phyloP scores from a whole-genome alignment of 2,329 filamentous ascomycete species.

The Colletotrichum truncatum region DNA sequence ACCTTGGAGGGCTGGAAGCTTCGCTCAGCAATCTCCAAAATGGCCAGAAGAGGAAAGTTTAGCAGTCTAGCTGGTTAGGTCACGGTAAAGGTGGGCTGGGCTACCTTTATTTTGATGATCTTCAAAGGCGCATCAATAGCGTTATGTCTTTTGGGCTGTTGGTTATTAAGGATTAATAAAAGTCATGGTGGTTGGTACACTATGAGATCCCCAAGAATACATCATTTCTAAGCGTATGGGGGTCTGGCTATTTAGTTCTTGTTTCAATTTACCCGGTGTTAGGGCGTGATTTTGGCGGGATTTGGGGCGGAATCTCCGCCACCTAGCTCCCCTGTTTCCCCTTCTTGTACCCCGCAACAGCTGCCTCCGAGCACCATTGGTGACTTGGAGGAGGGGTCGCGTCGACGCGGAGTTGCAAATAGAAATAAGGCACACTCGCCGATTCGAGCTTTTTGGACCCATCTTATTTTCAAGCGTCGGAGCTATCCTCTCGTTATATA shows the following conservation, averaged over 20 bases:
- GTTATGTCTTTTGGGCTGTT: too few relatives aligned
- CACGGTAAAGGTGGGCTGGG: not conserved
- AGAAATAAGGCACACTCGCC: constrained; percentile 3
- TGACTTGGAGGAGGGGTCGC: constrained; percentile 11
- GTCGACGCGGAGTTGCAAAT: constrained; percentile 13
- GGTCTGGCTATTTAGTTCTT: too few relatives aligned
- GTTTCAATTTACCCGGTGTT: not conserved
- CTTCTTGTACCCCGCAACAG: constrained; percentile 24
- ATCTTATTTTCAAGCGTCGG: not conserved
- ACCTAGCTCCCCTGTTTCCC: not conserved
- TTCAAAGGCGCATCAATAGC: not conserved
- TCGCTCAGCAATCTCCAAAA: not conserved
- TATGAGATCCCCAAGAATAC: too few relatives aligned
- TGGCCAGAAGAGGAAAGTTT: constrained; percentile 4
- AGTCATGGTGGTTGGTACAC: too few relatives aligned
- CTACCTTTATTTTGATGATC: not conserved
- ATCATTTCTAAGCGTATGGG: not conserved
- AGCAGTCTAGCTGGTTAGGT: not conserved
- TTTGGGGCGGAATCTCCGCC: too few relatives aligned
- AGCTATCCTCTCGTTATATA: not conserved
- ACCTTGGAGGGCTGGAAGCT: too few relatives aligned
- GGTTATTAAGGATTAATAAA: too few relatives aligned
- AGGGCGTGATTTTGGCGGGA: not conserved
- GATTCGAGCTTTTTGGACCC: not conserved
- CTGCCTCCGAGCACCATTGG: constrained; percentile 4